These are phyloP conservation scores for Selaginella moellendorffii DNA, from an alignment of 75 land plant genomes.

Conservation along the genomic window DNA sequence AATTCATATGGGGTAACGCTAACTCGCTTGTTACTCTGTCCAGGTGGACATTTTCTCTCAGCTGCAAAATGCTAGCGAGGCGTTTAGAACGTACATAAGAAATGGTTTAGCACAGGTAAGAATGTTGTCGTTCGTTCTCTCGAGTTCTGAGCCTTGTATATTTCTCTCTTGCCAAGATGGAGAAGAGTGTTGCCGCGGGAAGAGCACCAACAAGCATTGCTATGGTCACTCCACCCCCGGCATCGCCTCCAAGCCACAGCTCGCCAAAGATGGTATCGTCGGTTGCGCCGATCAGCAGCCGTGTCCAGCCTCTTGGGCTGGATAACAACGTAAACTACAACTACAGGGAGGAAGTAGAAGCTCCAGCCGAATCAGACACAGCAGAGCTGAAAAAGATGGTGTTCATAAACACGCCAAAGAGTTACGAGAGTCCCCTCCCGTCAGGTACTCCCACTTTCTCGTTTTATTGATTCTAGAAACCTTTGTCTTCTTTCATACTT, in stretches of 20 bases:
- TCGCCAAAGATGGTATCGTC: conserved; percentile 52
- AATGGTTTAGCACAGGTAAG: conserved; percentile 90
- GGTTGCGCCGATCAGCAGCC: conserved; percentile 48
- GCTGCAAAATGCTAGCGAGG: conserved; percentile 99
- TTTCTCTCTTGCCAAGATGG: conserved; percentile 45
- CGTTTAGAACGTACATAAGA: conserved; percentile 87
- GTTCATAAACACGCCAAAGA: background rate
- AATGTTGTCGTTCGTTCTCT: background rate
- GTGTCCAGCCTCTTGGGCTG: conserved; percentile 32
- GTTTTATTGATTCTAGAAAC: too few species aligned
- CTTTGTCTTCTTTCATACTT: too few species aligned
- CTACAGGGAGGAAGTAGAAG: background rate
- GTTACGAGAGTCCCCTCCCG: too few species aligned
- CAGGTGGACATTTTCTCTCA: conserved; percentile 98
- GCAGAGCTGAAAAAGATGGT: background rate
- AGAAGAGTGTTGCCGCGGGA: conserved; percentile 92
- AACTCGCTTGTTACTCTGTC: background rate
- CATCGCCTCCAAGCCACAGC: conserved; percentile 24
- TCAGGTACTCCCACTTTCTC: too few species aligned
- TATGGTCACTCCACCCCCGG: conserved; percentile 80
- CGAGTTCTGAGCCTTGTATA: background rate
- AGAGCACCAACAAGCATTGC: conserved; percentile 81
- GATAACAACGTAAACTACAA: conserved; percentile 14
- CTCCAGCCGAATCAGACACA: background rate
- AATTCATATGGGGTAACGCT: background rate